Conservation (phyloP, 768 basidiomycete species). For the Trametes cinnabarina region DNA sequence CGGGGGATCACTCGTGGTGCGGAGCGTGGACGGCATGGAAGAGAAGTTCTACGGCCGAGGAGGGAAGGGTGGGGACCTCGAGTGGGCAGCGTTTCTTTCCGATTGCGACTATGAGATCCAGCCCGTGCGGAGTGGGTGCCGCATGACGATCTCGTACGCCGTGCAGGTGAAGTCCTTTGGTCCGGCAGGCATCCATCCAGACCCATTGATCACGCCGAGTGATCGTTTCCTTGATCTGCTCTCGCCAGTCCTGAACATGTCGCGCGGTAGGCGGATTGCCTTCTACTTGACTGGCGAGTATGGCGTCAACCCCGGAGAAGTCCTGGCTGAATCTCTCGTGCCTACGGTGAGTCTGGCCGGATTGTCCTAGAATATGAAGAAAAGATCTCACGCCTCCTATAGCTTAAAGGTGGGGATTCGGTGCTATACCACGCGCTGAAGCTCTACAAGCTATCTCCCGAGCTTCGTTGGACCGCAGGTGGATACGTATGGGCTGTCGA, state of each 20-base stretch:
- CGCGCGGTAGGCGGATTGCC: conserved; percentile 67
- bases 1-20: conserved; percentile 64
- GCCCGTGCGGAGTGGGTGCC: conserved; percentile 65
- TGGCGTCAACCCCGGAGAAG: conserved; percentile 64
- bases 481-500: conserved; percentile 81
- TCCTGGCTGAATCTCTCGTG: conserved; percentile 66
- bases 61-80: conserved; percentile 63
- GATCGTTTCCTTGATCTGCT: conserved; percentile 71
- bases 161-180: conserved; percentile 70
- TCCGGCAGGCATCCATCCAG: conserved; percentile 45
- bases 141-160: conserved; percentile 68
- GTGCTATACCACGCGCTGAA: conserved; percentile 75
- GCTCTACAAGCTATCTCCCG: conserved; percentile 69
- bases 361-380: neutral
- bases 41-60: conserved; percentile 65
- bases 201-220: conserved; percentile 70
- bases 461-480: conserved; percentile 79
- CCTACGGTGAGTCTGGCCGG: conserved; percentile 53
- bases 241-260: conserved; percentile 68
- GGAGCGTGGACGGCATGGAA: conserved; percentile 50
- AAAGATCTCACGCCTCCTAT: conserved; percentile 3
- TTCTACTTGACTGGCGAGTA: conserved; percentile 73
- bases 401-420: conserved; percentile 79
- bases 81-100: conserved; percentile 74
- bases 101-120: conserved; percentile 79